Base-by-base conservation (phyloP, 2,329 filamentous ascomycete species). In the Talaromyces sp. region DNA sequence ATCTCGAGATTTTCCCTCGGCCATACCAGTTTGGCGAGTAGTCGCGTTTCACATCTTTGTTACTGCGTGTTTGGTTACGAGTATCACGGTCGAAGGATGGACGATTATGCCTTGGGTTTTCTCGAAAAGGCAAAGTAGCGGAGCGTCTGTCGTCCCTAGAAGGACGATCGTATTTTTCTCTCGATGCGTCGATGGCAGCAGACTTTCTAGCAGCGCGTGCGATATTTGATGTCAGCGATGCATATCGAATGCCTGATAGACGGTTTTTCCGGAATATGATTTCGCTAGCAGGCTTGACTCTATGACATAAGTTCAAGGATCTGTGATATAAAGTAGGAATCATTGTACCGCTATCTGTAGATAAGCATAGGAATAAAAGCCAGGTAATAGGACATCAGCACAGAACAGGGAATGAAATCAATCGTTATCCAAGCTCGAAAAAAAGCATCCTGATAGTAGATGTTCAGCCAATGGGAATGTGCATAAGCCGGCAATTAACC, bases 191-290 rank as follows among this genome's bases (percentile, higher is more conserved):
- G 43, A 48, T 11, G 43, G 57, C 56, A 21, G 48, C 64, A 11
- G 63, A 82, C 71, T 70, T 75, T 66, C 85, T 83, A 56, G 90
- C 77, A 13, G 88, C 88, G 46, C 81, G 78, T 63, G 85, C 82
- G 66, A 91, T 91, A 43, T 87, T 87, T 9, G 87, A 88, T 60
- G 78, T 82, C 40, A 89, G 79, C 41, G 84, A 86, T 21, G 81
- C 80, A 66, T 75, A 67, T 60, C 80, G 78, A 35, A 67, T 65
- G 21, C 54, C 48, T 9, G 40, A 60, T 61, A 67, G 56, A 57
- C 57, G 60, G 60, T 43, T 37, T 28, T 13, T 52, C 35, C 17
- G 57, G 21, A 22, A 43, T 17, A 51, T 4, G 15, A 60, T 22
- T 36, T 41, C 51, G 10, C 54, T 46, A 11, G 45, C 48, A 21